These are phyloP conservation scores for Aegilops tauschii DNA, from an alignment of 176 grass and related monocot genomes.

Conservation along the genomic window DNA sequence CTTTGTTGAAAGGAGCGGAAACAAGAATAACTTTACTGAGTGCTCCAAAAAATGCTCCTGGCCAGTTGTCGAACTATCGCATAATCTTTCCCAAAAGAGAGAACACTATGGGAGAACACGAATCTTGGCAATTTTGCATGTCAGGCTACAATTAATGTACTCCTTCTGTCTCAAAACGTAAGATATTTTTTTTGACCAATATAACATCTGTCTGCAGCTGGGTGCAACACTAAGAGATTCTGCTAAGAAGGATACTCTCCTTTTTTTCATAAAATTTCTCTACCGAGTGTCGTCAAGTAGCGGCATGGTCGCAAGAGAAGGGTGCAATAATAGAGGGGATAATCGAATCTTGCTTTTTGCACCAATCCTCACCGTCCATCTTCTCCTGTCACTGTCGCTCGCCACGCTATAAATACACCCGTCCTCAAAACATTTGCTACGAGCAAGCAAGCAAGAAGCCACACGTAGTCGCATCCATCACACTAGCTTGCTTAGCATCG, in stretches of 20 bases:
- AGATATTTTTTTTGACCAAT: too few relatives aligned
- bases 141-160: too few relatives aligned
- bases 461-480: background rate
- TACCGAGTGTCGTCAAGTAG: too few relatives aligned
- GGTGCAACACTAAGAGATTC: background rate
- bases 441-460: background rate
- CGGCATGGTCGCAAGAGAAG: background rate
- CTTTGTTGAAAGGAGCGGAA: background rate
- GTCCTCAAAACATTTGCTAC: background rate
- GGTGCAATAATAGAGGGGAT: background rate
- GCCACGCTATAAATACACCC: slow-evolving; percentile 23
- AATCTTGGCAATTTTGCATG: background rate
- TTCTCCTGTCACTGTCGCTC: background rate
- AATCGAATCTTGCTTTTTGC: background rate
- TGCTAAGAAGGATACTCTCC: too few relatives aligned
- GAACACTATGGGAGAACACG: background rate
- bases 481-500: background rate
- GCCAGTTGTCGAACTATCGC: background rate
- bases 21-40: slow-evolving; percentile 25
- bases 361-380: background rate
- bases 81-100: slow-evolving; percentile 25
- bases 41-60: background rate
- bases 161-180: too few relatives aligned
- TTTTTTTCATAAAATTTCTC: background rate
- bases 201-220: background rate